These are phyloP conservation scores for Fusarium cicatricum DNA, from an alignment of 2,329 filamentous ascomycete genomes.

Conservation along the genomic window DNA sequence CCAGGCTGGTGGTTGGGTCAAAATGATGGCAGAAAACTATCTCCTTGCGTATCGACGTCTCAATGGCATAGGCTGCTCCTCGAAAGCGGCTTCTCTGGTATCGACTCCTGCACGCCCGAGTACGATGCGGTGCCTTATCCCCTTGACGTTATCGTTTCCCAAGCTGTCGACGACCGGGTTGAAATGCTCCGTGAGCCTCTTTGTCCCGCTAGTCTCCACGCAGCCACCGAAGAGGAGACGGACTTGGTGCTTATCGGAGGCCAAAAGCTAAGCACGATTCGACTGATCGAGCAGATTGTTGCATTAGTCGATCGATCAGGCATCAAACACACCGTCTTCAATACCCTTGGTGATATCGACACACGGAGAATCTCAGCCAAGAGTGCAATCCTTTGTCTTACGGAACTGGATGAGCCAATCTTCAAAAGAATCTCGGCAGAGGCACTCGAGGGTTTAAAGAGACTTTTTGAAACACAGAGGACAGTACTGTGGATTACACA, in stretches of 20 bases:
- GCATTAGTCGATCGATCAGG: too few species aligned
- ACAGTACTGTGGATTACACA: slow-evolving; percentile 8
- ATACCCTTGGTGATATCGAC: too few species aligned
- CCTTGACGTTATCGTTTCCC: not conserved
- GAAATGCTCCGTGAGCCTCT: too few species aligned
- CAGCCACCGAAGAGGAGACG: too few species aligned
- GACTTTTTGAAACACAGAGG: not conserved
- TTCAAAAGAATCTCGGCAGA: not conserved
- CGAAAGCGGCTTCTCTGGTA: not conserved
- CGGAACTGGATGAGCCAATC: slow-evolving; percentile 11
- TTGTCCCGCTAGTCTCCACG: too few species aligned
- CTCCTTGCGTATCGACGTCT: not conserved
- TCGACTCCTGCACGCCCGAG: not conserved
- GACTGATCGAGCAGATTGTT: too few species aligned
- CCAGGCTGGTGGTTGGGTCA: slow-evolving; percentile 13
- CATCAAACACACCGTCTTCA: too few species aligned
- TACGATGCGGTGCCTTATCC: not conserved
- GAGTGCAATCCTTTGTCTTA: too few species aligned
- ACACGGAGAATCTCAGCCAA: too few species aligned
- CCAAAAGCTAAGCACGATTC: too few species aligned
- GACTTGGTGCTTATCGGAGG: too few species aligned
- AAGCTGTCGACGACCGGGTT: too few species aligned
- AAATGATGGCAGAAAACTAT: slow-evolving; percentile 3
- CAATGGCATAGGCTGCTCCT: not conserved
- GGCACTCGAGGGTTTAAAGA: slow-evolving; percentile 5